A percentile compares a stretch with the other conserved stretches of the same genome.
Evolutionary conservation across 2,329 filamentous ascomycete genomes (phyloP).

Genomic region (Paraphoma chrysanthemicola): DNA sequence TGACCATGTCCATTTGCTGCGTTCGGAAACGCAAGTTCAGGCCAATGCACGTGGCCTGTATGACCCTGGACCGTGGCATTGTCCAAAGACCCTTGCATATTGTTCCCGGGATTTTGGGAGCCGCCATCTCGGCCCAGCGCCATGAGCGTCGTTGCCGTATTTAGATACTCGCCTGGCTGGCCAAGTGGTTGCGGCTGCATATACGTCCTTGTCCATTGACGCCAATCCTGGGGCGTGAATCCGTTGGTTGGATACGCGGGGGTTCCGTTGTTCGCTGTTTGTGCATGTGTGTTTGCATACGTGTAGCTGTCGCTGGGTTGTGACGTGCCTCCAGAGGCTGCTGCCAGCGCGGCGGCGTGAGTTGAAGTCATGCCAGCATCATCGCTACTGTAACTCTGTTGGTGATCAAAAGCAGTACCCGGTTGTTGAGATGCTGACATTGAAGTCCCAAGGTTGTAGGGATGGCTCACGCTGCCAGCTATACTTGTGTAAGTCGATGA

Average conservation of each 20-base stretch:
- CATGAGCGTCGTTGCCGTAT: slow-evolving; percentile 49
- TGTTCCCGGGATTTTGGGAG: slow-evolving; percentile 24
- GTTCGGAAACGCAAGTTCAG: slow-evolving; percentile 34
- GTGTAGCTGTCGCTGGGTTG: slow-evolving; percentile 25
- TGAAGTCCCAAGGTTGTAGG: slow-evolving; percentile 35
- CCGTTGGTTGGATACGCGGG: slow-evolving; percentile 33
- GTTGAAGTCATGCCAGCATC: slow-evolving; percentile 38
- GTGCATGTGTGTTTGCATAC: slow-evolving; percentile 35
- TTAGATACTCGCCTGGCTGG: slow-evolving; percentile 44
- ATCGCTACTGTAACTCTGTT: slow-evolving; percentile 33
- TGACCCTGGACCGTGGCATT: slow-evolving; percentile 29
- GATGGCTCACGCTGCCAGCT: slow-evolving; percentile 16
- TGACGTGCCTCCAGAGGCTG: slow-evolving; percentile 26
- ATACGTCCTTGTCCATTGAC: slow-evolving; percentile 43
- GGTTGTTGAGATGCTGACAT: slow-evolving; percentile 30
- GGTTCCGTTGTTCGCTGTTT: slow-evolving; percentile 21
- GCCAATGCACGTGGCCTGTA: slow-evolving; percentile 36
- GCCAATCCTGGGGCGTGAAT: slow-evolving; percentile 41
- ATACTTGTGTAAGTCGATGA: slow-evolving; percentile 29
- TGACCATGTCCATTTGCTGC: slow-evolving; percentile 27
- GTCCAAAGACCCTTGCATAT: slow-evolving; percentile 26
- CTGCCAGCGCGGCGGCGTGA: slow-evolving; percentile 39
- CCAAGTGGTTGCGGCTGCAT: slow-evolving; percentile 32
- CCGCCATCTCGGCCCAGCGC: slow-evolving; percentile 39
- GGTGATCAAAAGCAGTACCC: slow-evolving; percentile 33